Evolutionary conservation across 768 basidiomycete species (phyloP).

Genomic region (Psilocybe cubensis): DNA sequence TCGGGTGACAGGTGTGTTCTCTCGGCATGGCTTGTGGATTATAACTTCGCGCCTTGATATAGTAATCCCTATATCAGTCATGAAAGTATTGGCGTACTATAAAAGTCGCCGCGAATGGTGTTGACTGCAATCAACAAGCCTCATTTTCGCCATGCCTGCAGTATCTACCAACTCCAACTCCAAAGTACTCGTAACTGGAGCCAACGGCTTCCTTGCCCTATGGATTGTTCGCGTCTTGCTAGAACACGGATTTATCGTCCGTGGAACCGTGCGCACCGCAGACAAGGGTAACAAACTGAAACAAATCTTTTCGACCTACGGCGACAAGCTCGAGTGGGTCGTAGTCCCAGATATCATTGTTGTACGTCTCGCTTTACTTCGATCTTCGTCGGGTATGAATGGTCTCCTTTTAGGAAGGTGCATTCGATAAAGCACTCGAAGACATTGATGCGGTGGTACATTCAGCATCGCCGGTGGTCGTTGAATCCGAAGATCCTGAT

Average conservation of each 20-base stretch:
- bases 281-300: slow-evolving; percentile 61
- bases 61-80: too few relatives aligned
- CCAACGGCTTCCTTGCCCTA: slow-evolving; percentile 61
- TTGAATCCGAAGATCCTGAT: slow-evolving; percentile 42
- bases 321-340: slow-evolving; percentile 59
- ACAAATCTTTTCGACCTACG: slow-evolving; percentile 59
- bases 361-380: slow-evolving; percentile 51
- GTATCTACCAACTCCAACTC: background rate
- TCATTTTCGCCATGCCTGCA: background rate
- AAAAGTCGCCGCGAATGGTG: too few relatives aligned
- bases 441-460: slow-evolving; percentile 75
- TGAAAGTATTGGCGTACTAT: too few relatives aligned
- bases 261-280: slow-evolving; percentile 67
- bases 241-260: slow-evolving; percentile 64
- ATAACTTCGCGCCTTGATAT: too few relatives aligned
- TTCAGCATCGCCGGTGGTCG: slow-evolving; percentile 62
- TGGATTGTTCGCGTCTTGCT: slow-evolving; percentile 63
- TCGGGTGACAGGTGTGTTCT: too few relatives aligned
- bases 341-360: slow-evolving; percentile 70
- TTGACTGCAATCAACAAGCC: too few relatives aligned
- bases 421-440: slow-evolving; percentile 80
- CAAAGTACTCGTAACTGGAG: slow-evolving; percentile 56
- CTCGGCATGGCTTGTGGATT: too few relatives aligned
- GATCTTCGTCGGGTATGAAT: slow-evolving; percentile 44
- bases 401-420: slow-evolving; percentile 50